Evolutionary conservation across 2,329 filamentous ascomycete species (phyloP), one percentile per base, ranked within the genome.

Genomic region (Penicillium sp.): DNA sequence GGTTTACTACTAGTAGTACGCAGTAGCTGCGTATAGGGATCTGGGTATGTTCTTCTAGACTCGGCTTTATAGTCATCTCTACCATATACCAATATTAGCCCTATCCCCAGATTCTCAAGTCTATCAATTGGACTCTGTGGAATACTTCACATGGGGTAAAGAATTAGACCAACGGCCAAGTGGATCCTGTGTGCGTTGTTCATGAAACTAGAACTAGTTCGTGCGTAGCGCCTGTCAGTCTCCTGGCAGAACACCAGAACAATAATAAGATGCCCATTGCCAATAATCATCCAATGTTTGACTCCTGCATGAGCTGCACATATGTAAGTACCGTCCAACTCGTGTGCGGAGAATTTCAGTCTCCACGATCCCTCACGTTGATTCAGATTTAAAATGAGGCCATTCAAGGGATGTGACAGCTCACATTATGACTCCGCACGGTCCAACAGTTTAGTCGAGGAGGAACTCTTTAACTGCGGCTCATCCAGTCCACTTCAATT

Each of bases 281-380:
- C 42, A 40, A 53, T 44, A 16, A 25, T 25, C 22, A 25, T 25
- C 8, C 22, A 25, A 18, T 47, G n/a, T 29, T 37, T 49, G 42
- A 37, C 37, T 50, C 37, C 29, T 47, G 46, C 42, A 35, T 34
- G 22, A n/a, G 45, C 10, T 31, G 22, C 5, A 7, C 22, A 31
- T 18, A 34, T 18, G 14, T 34, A 8, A 14, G 6, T 16, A 8
- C 8, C 4, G n/a, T 31, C n/a, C 12, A n/a, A 18, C 33, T 57
- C 52, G 52, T 57, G 52, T 46, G 31, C 58, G 58, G 58, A 60
- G 53, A 56, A 48, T 59, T 58, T 31, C 14, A n/a, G n/a, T 16
- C 8, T 31, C 46, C 58, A 60, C 52, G 56, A 59, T 49, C 49
- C 41, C 56, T 59, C 53, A 46, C 57, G 47, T 59, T 53, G 57